phyloP scores from a whole-genome alignment of 768 basidiomycete species.

The Tricholoma matsutake region DNA sequence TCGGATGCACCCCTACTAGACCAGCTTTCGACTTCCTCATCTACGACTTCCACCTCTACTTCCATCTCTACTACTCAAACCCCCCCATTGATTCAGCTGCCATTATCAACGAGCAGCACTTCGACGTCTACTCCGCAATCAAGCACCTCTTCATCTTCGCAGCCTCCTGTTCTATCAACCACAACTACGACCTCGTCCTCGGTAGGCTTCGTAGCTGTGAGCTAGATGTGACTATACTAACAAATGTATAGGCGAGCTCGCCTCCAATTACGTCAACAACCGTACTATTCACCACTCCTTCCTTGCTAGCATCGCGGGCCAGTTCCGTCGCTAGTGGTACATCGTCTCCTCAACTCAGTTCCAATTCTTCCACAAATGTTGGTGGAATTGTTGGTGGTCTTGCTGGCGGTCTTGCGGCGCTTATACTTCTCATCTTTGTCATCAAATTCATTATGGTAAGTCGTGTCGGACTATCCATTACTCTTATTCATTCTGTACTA shows the following conservation, averaged over 20 bases:
- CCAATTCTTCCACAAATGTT: constrained; percentile 17
- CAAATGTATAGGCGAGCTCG: background rate
- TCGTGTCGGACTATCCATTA: constrained; percentile 2
- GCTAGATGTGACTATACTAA: background rate
- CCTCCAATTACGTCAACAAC: background rate
- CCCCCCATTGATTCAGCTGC: background rate
- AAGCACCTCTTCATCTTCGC: background rate
- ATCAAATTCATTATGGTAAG: constrained; percentile 48
- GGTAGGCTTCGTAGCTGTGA: background rate
- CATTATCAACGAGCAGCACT: background rate
- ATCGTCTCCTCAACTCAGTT: constrained; percentile 4
- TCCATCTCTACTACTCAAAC: background rate
- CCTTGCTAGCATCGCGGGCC: constrained; percentile 2
- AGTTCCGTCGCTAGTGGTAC: constrained; percentile 17
- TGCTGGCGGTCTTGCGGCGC: constrained; percentile 42
- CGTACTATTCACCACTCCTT: background rate
- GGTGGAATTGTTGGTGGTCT: constrained; percentile 41
- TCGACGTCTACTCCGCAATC: background rate
- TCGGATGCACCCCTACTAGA: background rate
- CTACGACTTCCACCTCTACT: constrained; percentile 4
- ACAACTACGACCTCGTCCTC: background rate
- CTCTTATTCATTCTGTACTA: constrained; percentile 3
- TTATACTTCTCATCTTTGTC: constrained; percentile 38
- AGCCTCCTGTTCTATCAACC: background rate
- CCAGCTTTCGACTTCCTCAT: constrained; percentile 4